Conservation (phyloP, 352 stramenopile genomes). For the Phytophthora pinifolia region DNA sequence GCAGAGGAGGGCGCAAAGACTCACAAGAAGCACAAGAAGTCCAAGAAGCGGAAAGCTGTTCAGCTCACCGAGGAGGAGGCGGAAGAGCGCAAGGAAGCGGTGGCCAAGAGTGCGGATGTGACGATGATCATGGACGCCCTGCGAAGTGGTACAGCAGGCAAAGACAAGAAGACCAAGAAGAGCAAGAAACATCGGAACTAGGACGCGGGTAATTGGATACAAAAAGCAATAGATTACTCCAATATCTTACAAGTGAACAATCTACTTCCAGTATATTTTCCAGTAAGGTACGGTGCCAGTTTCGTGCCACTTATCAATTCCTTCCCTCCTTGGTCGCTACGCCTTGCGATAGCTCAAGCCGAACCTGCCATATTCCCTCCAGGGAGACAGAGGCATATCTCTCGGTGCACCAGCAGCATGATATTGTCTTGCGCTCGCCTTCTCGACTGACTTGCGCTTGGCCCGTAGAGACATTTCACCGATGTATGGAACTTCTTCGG, state of each 20-base stretch:
- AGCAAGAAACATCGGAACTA: constrained; percentile 54
- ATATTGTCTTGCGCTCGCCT: constrained; percentile 19
- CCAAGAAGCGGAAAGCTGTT: constrained; percentile 47
- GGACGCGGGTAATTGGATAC: too few species aligned
- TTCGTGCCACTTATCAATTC: constrained; percentile 1
- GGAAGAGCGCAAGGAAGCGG: constrained; percentile 34
- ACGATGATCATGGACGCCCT: constrained; percentile 68
- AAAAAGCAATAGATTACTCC: too few species aligned
- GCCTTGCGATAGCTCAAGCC: constrained; percentile 36
- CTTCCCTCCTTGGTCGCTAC: not conserved
- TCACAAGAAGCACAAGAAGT: constrained; percentile 41
- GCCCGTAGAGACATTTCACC: constrained; percentile 49
- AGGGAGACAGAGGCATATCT: constrained; percentile 11
- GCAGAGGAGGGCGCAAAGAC: constrained; percentile 14
- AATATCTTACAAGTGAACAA: not conserved
- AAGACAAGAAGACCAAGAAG: constrained; percentile 47
- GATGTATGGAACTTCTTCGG: constrained; percentile 44
- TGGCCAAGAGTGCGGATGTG: constrained; percentile 53
- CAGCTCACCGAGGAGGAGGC: constrained; percentile 27
- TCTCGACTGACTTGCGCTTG: constrained; percentile 44
- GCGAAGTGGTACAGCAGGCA: constrained; percentile 30
- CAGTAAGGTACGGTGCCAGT: too few species aligned
- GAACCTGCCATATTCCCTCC: constrained; percentile 39
- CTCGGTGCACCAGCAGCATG: constrained; percentile 9
- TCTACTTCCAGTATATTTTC: not conserved